Percentiles rank a stretch among this genome's conserved stretches.
These are phyloP conservation scores for Diaporthe caulivora DNA, from an alignment of 2,329 filamentous ascomycete species.

Conservation along the genomic window DNA sequence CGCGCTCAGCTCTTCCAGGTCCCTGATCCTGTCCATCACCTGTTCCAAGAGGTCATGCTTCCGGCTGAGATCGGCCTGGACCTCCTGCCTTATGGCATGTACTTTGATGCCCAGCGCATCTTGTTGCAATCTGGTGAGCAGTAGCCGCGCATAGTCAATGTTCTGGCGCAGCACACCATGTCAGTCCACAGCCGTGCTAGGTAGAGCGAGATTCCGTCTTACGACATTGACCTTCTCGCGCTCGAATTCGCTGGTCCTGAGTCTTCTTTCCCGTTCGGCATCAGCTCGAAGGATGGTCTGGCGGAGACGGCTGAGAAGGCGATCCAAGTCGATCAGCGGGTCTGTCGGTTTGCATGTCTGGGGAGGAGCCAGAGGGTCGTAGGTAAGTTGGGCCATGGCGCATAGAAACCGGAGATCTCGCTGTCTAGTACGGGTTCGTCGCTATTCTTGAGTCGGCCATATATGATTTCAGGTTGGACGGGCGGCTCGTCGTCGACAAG, in stretches of 20 bases:
- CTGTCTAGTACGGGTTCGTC: not conserved
- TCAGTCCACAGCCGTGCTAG: slow-evolving; percentile 23
- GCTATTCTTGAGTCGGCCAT: not conserved
- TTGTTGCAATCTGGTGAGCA: slow-evolving; percentile 79
- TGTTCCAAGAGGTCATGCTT: slow-evolving; percentile 77
- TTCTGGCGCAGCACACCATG: slow-evolving; percentile 62
- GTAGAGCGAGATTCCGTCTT: slow-evolving; percentile 44
- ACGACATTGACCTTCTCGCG: slow-evolving; percentile 69
- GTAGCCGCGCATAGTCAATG: slow-evolving; percentile 76
- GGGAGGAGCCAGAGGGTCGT: slow-evolving; percentile 36
- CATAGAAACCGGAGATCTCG: not conserved
- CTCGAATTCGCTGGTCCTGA: slow-evolving; percentile 75
- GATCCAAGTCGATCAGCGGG: slow-evolving; percentile 66
- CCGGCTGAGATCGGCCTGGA: slow-evolving; percentile 72
- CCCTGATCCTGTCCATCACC: slow-evolving; percentile 74
- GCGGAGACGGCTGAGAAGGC: slow-evolving; percentile 75
- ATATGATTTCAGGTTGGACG: not conserved
- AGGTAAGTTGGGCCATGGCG: slow-evolving; percentile 33
- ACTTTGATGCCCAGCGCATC: slow-evolving; percentile 71
- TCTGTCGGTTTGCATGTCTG: slow-evolving; percentile 45
- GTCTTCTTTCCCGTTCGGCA: slow-evolving; percentile 67
- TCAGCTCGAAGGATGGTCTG: slow-evolving; percentile 73
- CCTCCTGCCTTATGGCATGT: slow-evolving; percentile 68
- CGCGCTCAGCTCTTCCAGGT: slow-evolving; percentile 71
- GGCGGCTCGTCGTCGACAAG: slow-evolving; percentile 15